Evolutionary conservation across 495 filamentous ascomycete genomes (phyloP).

Genomic region (Aspergillus ellipticus): DNA sequence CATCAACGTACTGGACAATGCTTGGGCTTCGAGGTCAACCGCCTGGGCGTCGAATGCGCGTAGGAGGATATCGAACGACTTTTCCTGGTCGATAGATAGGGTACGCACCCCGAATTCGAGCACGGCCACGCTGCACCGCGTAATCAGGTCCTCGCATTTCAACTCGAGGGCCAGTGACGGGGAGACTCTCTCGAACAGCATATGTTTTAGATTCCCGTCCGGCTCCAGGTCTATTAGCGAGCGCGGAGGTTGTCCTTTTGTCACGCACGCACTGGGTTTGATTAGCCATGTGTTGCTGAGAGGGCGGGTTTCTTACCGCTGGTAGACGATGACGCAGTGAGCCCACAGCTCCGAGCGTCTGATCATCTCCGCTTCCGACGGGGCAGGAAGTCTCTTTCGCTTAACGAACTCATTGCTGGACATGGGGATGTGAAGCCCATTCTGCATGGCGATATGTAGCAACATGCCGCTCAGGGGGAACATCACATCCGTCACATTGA

Average conservation of each 20-base stretch:
- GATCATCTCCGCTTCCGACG: slow-evolving; percentile 33
- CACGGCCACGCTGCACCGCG: slow-evolving; percentile 32
- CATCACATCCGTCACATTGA: slow-evolving; percentile 36
- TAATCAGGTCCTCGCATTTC: slow-evolving; percentile 34
- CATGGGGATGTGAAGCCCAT: slow-evolving; percentile 47
- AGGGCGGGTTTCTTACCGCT: slow-evolving; percentile 25
- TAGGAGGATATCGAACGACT: slow-evolving; percentile 32
- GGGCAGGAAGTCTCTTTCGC: slow-evolving; percentile 26
- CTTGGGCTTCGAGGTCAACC: slow-evolving; percentile 30
- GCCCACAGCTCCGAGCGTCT: slow-evolving; percentile 43
- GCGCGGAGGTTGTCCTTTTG: slow-evolving; percentile 37
- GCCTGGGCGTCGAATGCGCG: slow-evolving; percentile 34
- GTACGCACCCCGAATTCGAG: slow-evolving; percentile 35
- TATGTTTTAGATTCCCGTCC: slow-evolving; percentile 31
- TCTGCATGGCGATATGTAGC: slow-evolving; percentile 47
- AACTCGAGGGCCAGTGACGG: slow-evolving; percentile 31
- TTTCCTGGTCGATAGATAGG: slow-evolving; percentile 38
- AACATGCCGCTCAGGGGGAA: slow-evolving; percentile 41
- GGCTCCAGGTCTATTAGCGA: slow-evolving; percentile 31
- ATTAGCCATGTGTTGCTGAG: neutral
- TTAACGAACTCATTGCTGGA: slow-evolving; percentile 47
- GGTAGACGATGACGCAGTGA: slow-evolving; percentile 39
- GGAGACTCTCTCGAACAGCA: slow-evolving; percentile 29
- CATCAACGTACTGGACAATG: slow-evolving; percentile 28
- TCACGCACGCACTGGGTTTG: slow-evolving; percentile 27